A percentile compares a stretch with the other conserved stretches of the same genome.
These are phyloP conservation scores for Pseudozyma flocculosa DNA, from an alignment of 1,284 basidiomycete species.

Conservation along the genomic window DNA sequence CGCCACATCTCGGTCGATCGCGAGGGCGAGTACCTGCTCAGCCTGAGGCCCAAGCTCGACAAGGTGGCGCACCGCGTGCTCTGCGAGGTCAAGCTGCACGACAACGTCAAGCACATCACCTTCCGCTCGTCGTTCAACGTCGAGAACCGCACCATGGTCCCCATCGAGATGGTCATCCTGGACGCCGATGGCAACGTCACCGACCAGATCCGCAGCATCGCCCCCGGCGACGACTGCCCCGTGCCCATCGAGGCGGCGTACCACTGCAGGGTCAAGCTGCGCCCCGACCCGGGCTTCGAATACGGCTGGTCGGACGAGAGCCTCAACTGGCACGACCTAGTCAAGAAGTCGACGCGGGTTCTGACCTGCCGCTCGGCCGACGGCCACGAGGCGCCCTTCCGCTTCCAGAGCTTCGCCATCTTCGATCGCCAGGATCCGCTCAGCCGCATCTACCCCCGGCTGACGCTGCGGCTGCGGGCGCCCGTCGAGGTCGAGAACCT, in stretches of 20 bases:
- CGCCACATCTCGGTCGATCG: constrained; percentile 86
- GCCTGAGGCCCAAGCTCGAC: constrained; percentile 74
- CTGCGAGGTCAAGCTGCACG: constrained; percentile 84
- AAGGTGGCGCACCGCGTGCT: constrained; percentile 80
- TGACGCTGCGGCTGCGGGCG: constrained; percentile 84
- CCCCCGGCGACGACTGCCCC: constrained; percentile 82
- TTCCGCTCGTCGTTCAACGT: constrained; percentile 90
- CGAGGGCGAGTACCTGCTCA: constrained; percentile 89
- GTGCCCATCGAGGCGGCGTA: constrained; percentile 89
- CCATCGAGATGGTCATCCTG: constrained; percentile 86
- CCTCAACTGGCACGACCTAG: constrained; percentile 84
- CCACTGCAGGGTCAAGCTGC: constrained; percentile 77
- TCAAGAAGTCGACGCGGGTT: constrained; percentile 72
- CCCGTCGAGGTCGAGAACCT: constrained; percentile 96
- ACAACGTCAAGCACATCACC: constrained; percentile 94
- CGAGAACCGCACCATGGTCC: constrained; percentile 88
- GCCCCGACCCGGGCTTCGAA: constrained; percentile 93
- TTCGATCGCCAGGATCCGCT: constrained; percentile 71
- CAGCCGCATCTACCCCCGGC: constrained; percentile 69
- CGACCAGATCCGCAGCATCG: constrained; percentile 80
- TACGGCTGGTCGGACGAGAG: constrained; percentile 87
- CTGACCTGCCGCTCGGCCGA: constrained; percentile 83
- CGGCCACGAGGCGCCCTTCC: constrained; percentile 83
- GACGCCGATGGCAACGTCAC: constrained; percentile 81
- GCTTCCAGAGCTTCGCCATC: constrained; percentile 89